A percentile compares a stretch with the other conserved stretches of the same genome.
Evolutionary conservation across 2,329 filamentous ascomycete genomes (phyloP).

Genomic region (Hymenoscyphus fructigenus): DNA sequence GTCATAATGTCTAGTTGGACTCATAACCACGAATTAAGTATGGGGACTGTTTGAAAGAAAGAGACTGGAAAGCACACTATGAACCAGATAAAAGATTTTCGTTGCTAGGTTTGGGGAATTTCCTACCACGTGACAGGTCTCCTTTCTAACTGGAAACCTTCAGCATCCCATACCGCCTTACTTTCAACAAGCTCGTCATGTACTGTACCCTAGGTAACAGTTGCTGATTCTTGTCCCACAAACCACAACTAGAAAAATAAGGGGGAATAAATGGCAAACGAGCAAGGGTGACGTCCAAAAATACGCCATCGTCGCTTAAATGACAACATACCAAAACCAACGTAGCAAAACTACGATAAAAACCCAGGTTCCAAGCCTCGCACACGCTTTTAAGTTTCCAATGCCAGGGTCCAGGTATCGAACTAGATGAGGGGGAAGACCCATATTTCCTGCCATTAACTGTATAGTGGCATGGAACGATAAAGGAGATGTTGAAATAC

Average conservation of each 20-base stretch:
- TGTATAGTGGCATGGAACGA: background rate
- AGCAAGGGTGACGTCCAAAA: background rate
- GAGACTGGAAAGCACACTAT: too few relatives aligned
- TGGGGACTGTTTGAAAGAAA: too few relatives aligned
- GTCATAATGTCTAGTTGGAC: too few relatives aligned
- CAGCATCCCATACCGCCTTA: too few relatives aligned
- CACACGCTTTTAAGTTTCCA: background rate
- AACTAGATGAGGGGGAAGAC: background rate
- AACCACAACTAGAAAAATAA: background rate
- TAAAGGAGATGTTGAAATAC: constrained; percentile 7
- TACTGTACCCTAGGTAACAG: too few relatives aligned
- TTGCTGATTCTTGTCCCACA: background rate
- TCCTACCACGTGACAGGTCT: too few relatives aligned
- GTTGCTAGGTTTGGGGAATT: too few relatives aligned
- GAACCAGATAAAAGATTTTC: too few relatives aligned
- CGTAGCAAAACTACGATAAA: background rate
- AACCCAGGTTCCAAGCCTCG: too few relatives aligned
- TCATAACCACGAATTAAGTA: too few relatives aligned
- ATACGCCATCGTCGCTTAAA: constrained; percentile 1
- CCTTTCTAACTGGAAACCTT: too few relatives aligned
- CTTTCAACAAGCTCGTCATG: too few relatives aligned
- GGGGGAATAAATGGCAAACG: background rate
- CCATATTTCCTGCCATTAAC: background rate
- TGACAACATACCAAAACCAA: background rate
- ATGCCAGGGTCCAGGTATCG: background rate